Conservation (phyloP, 495 filamentous ascomycete species). For the Monascus purpureus region DNA sequence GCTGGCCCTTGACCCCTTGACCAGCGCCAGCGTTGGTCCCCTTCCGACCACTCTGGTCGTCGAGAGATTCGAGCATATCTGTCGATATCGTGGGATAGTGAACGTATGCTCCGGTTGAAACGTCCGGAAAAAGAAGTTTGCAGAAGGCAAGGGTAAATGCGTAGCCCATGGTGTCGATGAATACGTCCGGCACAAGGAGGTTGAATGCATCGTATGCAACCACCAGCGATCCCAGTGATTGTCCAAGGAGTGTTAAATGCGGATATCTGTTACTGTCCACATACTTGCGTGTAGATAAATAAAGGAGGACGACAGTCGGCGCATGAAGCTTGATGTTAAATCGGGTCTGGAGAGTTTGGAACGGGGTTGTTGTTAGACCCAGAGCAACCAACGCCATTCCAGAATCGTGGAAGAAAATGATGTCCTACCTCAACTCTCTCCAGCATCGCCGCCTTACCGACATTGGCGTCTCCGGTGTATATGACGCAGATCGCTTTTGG, state of each 20-base stretch:
- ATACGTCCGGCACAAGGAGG: slow-evolving; percentile 81
- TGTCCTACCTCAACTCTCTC: slow-evolving; percentile 51
- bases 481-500: slow-evolving; percentile 78
- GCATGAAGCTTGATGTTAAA: slow-evolving; percentile 88
- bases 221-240: slow-evolving; percentile 73
- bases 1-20: slow-evolving; percentile 44
- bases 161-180: slow-evolving; percentile 97
- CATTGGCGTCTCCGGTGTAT: slow-evolving; percentile 89
- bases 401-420: not conserved
- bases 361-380: too few species aligned
- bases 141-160: slow-evolving; percentile 73
- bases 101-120: slow-evolving; percentile 87
- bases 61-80: slow-evolving; percentile 83
- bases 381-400: slow-evolving; percentile 1
- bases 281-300: slow-evolving; percentile 74
- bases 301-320: slow-evolving; percentile 73
- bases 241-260: slow-evolving; percentile 86
- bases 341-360: slow-evolving; percentile 45
- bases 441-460: slow-evolving; percentile 64
- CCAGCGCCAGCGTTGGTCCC: slow-evolving; percentile 77
- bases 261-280: slow-evolving; percentile 76
- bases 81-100: slow-evolving; percentile 98
- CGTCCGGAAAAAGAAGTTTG: slow-evolving; percentile 65
- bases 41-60: slow-evolving; percentile 47
- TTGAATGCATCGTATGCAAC: slow-evolving; percentile 90